Conservation (phyloP, 306 rosid genomes). For the Ammopiptanthus mongolicus region DNA sequence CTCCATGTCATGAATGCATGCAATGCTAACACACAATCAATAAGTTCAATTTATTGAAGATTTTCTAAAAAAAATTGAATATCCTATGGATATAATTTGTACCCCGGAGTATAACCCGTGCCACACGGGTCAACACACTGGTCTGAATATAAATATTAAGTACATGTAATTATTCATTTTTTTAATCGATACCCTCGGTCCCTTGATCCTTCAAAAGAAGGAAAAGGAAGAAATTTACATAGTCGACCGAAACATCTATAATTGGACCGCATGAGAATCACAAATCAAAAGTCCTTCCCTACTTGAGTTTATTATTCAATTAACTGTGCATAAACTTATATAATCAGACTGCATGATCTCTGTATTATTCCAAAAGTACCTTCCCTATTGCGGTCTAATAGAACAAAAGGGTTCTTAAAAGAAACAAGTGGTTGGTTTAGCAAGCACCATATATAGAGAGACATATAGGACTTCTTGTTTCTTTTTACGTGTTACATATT, state of each 20-base stretch:
- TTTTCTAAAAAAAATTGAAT: too few species aligned
- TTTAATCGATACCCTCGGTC: background rate
- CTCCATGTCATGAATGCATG: too few species aligned
- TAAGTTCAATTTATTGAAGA: too few species aligned
- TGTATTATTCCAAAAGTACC: background rate
- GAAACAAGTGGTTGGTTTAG: background rate
- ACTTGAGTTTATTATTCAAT: background rate
- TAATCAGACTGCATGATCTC: background rate
- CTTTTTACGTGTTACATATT: background rate
- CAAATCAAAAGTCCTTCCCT: background rate
- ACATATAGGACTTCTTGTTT: background rate
- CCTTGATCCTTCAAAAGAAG: conserved; percentile 5
- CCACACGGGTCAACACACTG: too few species aligned
- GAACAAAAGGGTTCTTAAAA: background rate
- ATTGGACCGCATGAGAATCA: conserved; percentile 29
- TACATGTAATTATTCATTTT: background rate
- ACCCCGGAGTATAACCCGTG: too few species aligned
- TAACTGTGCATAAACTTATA: background rate
- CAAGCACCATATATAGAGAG: background rate
- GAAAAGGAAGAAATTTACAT: background rate
- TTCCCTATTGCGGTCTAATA: conserved; percentile 11
- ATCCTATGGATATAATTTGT: too few species aligned
- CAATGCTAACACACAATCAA: too few species aligned
- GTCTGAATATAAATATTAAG: too few species aligned
- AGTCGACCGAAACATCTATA: background rate